These are phyloP conservation scores for Fraxinus quadrangulata DNA, from an alignment of 257 asterid species.

Conservation along the genomic window DNA sequence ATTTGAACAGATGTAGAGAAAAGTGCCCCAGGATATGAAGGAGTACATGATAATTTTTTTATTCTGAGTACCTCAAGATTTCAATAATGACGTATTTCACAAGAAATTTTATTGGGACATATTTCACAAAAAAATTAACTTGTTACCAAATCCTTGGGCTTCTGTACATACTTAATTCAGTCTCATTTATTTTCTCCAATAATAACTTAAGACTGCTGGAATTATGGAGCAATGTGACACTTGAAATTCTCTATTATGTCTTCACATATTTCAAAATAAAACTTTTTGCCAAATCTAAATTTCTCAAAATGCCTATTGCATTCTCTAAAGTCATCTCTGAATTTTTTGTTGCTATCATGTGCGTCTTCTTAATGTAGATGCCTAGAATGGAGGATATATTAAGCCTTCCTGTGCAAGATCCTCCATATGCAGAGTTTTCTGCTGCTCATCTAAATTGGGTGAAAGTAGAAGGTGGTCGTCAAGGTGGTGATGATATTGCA, in stretches of 20 bases:
- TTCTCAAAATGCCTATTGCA: neutral
- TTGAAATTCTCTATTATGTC: neutral
- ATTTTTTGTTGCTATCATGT: neutral
- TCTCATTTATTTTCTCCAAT: neutral
- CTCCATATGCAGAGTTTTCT: conserved; percentile 47
- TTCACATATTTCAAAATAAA: neutral
- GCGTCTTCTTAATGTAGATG: conserved; percentile 27
- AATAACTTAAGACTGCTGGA: neutral
- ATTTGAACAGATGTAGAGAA: neutral
- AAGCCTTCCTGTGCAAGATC: conserved; percentile 57
- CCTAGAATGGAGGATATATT: conserved; percentile 63
- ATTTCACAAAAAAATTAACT: neutral
- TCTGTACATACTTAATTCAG: neutral
- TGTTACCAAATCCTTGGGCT: neutral
- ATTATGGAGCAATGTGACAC: neutral
- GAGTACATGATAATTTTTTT: neutral
- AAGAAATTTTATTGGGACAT: neutral
- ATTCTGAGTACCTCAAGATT: neutral
- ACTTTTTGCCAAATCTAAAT: neutral
- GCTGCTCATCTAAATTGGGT: conserved; percentile 58
- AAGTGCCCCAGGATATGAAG: neutral
- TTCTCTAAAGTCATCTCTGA: conserved; percentile 6
- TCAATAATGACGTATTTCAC: neutral
- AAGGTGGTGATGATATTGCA: conserved; percentile 62
- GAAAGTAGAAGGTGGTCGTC: conserved; percentile 61